These are phyloP conservation scores for Aspergillus brunneoviolaceus DNA, from an alignment of 2,329 filamentous ascomycete genomes.

Conservation along the genomic window DNA sequence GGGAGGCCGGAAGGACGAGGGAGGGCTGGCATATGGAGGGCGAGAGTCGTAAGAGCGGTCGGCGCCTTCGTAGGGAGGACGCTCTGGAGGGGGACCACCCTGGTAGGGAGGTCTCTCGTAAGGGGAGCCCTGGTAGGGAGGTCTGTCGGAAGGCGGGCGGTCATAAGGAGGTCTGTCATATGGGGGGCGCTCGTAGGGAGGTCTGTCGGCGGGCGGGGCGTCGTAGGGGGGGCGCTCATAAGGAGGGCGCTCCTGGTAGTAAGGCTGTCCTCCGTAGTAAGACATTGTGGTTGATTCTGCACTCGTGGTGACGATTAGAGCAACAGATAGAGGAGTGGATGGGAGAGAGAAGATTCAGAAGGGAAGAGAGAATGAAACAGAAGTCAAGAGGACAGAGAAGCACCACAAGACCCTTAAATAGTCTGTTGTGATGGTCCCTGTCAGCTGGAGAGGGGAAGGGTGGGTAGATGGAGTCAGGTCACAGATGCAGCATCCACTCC, in stretches of 20 bases:
- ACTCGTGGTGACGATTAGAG: not conserved
- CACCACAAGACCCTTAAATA: conserved; percentile 3
- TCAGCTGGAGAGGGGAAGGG: conserved; percentile 4
- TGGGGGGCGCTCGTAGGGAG: conserved; percentile 16
- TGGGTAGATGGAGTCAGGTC: conserved; percentile 1
- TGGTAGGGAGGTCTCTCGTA: conserved; percentile 22
- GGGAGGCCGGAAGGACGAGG: conserved; percentile 31
- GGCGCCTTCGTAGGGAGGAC: conserved; percentile 17
- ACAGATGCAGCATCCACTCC: conserved; percentile 2
- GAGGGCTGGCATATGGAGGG: conserved; percentile 34
- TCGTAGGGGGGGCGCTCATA: conserved; percentile 12
- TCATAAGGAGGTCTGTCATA: conserved; percentile 13
- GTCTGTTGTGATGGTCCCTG: not conserved
- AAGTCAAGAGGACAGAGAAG: not conserved
- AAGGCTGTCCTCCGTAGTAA: conserved; percentile 15
- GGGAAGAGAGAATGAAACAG: conserved; percentile 1
- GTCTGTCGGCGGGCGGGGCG: not conserved
- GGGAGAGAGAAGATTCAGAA: conserved; percentile 2
- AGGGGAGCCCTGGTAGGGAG: conserved; percentile 23
- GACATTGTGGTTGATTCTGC: conserved; percentile 13
- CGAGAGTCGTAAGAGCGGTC: conserved; percentile 29
- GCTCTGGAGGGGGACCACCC: conserved; percentile 3
- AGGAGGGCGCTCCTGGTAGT: conserved; percentile 15
- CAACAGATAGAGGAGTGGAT: not conserved
- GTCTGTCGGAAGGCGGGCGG: conserved; percentile 11